phyloP scores from a whole-genome alignment of 2,329 filamentous ascomycete species.

The Monosporascus cannonballus region DNA sequence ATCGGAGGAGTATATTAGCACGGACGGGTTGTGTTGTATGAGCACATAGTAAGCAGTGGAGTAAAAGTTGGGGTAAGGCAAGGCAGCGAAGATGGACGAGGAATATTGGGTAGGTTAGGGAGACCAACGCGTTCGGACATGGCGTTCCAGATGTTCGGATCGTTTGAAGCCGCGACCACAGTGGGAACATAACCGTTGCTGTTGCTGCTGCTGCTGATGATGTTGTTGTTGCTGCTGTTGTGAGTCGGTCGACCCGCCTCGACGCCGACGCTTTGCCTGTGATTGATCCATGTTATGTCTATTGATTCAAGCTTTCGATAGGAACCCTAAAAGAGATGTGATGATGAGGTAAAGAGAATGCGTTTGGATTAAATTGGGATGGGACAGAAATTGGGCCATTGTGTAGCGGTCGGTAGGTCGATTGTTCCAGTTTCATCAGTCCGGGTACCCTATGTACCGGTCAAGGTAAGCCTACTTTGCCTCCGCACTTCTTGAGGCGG shows the following conservation, averaged over 20 bases:
- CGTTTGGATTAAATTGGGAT: not conserved
- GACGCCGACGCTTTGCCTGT: constrained; percentile 23
- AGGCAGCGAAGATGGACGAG: constrained; percentile 5
- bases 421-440: not conserved
- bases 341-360: not conserved
- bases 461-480: not conserved
- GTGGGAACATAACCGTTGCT: constrained; percentile 31
- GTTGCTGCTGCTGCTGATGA: constrained; percentile 2
- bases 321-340: not conserved
- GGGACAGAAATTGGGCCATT: not conserved
- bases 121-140: constrained; percentile 39
- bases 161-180: constrained; percentile 39
- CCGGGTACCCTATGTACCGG: not conserved
- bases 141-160: constrained; percentile 39
- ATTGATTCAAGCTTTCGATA: no score
- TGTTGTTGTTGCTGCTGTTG: not conserved
- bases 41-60: constrained; percentile 3
- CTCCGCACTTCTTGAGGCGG: no score
- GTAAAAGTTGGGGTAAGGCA: constrained; percentile 2
- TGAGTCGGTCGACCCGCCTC: constrained; percentile 21
- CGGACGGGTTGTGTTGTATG: not conserved
- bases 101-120: constrained; percentile 9
- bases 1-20: constrained; percentile 1
- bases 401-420: not conserved
- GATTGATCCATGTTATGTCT: constrained; percentile 23